Evolutionary conservation across 2,329 filamentous ascomycete genomes (phyloP), one percentile per base, ranked within the genome.

Genomic region (Pseudogymnoascus sp.): DNA sequence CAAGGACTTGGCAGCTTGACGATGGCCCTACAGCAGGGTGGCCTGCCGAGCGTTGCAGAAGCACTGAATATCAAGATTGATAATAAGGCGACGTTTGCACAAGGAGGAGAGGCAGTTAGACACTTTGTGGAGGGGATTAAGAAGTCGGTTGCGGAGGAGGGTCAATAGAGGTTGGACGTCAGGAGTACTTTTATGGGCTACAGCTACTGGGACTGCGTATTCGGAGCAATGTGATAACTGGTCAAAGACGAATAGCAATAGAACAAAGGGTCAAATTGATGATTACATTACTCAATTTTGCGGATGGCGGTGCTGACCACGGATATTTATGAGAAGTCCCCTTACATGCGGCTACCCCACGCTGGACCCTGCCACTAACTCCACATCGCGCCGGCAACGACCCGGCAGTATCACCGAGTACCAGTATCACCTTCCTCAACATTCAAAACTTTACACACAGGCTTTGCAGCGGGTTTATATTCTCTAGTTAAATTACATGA

Each of bases 51-150:
- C 69, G 89, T 99, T 67, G 89, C 91, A 6, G 92, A 96, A 70
- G 93, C 93, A 3, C 79, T 99, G 40, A 84, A 87, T 6, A 84
- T 97, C 64, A 85, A 86, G 68, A 85, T 99, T 19, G 83, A 88
- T 71, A 91, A 96, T 72, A 89, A 89, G n/a, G 93, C 93, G 3
- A 89, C 90, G 67, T 87, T 97, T 79, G 93, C 93, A 1, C 76
- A 97, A 53, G 93, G 93, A 46, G 93, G 93, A 5, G 88, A 95
- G 70, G 93, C 93, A 11, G 87, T 99, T 1, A 88, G 96, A 77
- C 90, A 90, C 3, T 99, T 99, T 76, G 82, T 99, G 21, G 85
- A 96, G 63, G 95, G 93, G 2, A 87, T 97, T 59, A 95, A 89
- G 81, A 88, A 85, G 77, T 87, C 85, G 5, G 88, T 92, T 0